Evolutionary conservation across 2,329 filamentous ascomycete genomes (phyloP), one percentile per base, ranked within the genome.

Genomic region (Fusarium protoensiforme): DNA sequence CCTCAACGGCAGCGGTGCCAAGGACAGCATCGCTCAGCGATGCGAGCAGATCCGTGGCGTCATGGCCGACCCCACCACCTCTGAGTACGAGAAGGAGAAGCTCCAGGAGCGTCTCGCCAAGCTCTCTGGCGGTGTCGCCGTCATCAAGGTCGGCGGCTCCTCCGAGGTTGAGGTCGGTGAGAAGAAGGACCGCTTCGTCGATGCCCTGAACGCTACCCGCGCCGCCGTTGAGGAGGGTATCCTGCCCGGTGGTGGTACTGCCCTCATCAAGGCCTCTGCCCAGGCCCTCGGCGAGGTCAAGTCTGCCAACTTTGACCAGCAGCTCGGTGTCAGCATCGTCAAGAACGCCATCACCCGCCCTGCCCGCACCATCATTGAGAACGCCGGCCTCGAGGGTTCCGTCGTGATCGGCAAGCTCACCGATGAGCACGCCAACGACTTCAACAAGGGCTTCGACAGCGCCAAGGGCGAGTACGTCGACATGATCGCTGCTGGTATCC

Each of bases 61-160:
- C 85, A 98, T 98, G 88, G 90, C 88, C 72, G 96, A 99, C 87
- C 93, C 96, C 76, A 92, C 90, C 79, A 99, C 96, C 75, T 98
- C 95, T 57, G 96, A 99, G 82, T 99, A 99, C 87, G 96, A 99
- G 91, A 98, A 98, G 91, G 96, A 99, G 93, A 99, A 99, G 92
- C 94, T 99, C 76, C 96, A 98, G 88, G 96, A 99, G 90, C 96
- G 96, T 87, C 94, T 99, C 71, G 96, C 96, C 79, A 99, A 99
- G 92, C 94, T 99, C 77, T 98, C 96, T 77, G 96, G 96, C 75
- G 96, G 96, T 90, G 96, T 99, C 79, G 96, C 96, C 79, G 96
- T 99, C 86, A 98, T 99, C 90, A 98, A 97, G 91, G 96, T 99
- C 74, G 96, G 96, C 80, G 96, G 96, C 84, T 91, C 95, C 74